A percentile compares a stretch with the other conserved stretches of the same genome.
These are phyloP conservation scores for Verticillium isaacii DNA, from an alignment of 2,329 filamentous ascomycete species.

Conservation along the genomic window DNA sequence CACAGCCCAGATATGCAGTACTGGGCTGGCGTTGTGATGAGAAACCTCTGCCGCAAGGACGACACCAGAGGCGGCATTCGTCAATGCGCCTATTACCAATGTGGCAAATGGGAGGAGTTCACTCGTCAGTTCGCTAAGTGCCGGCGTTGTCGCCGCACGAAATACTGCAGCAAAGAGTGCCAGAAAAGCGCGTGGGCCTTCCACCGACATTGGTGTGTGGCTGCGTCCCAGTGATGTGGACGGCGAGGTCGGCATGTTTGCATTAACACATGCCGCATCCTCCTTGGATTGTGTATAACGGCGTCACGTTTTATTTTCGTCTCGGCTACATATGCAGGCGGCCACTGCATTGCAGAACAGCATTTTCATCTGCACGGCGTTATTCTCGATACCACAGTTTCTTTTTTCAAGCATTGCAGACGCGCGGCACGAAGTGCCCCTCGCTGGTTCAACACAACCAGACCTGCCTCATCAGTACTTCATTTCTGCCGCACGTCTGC, in stretches of 20 bases:
- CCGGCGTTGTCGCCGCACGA: constrained; percentile 89
- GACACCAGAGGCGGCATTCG: constrained; percentile 90
- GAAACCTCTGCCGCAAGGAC: constrained; percentile 96
- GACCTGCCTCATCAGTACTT: neutral
- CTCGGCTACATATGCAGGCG: constrained; percentile 13
- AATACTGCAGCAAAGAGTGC: constrained; percentile 99
- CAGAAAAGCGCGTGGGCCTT: constrained; percentile 99
- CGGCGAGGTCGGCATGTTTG: neutral
- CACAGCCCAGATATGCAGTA: constrained; percentile 98
- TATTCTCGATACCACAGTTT: constrained; percentile 39
- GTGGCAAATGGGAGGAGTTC: constrained; percentile 97
- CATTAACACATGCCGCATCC: constrained; percentile 16
- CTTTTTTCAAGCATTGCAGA: constrained; percentile 18
- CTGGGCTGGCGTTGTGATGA: constrained; percentile 98
- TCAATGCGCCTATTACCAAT: constrained; percentile 97
- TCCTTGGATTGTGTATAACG: constrained; percentile 13
- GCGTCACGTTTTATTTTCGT: neutral
- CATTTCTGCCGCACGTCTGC: neutral
- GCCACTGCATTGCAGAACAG: constrained; percentile 36
- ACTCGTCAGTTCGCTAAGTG: constrained; percentile 98
- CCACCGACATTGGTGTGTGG: constrained; percentile 95
- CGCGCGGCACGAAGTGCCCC: neutral
- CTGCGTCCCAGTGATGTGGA: constrained; percentile 50
- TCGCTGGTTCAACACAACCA: neutral
- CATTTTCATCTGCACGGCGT: constrained; percentile 35